Evolutionary conservation across 768 basidiomycete genomes (phyloP).

Genomic region (Candolleomyces aberdarensis): DNA sequence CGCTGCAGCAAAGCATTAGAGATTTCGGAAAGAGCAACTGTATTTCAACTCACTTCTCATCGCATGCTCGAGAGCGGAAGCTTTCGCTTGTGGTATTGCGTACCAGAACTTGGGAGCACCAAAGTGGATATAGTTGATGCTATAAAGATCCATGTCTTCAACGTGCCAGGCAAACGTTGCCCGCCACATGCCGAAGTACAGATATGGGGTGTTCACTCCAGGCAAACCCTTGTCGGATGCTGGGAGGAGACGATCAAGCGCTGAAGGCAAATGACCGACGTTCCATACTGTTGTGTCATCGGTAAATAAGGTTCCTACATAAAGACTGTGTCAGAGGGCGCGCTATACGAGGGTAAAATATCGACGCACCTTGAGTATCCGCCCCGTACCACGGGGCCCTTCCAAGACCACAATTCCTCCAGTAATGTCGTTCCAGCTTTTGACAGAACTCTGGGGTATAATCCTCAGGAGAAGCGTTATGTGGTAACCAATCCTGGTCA

Average conservation of each 20-base stretch:
- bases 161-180: conserved; percentile 99
- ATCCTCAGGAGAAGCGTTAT: conserved; percentile 65
- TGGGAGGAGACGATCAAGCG: conserved; percentile 78
- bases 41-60: conserved; percentile 66
- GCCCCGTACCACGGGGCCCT: conserved; percentile 98
- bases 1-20: conserved; percentile 38
- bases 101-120: conserved; percentile 99
- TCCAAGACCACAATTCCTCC: conserved; percentile 87
- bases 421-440: conserved; percentile 84
- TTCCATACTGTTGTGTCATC: conserved; percentile 87
- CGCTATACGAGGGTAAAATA: conserved; percentile 11
- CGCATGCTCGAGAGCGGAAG: conserved; percentile 77
- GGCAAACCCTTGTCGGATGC: conserved; percentile 69
- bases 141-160: conserved; percentile 98
- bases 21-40: not conserved
- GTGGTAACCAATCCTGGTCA: conserved; percentile 74
- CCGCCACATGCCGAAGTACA: conserved; percentile 99
- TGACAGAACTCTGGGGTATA: conserved; percentile 89
- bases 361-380: conserved; percentile 76
- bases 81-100: conserved; percentile 85
- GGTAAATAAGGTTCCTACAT: conserved; percentile 64
- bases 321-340: not conserved
- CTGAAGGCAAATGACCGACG: conserved; percentile 86
- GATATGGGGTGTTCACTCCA: conserved; percentile 95
- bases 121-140: conserved; percentile 98